phyloP scores from a whole-genome alignment of 345 rosid species.

The Anacardium occidentale region DNA sequence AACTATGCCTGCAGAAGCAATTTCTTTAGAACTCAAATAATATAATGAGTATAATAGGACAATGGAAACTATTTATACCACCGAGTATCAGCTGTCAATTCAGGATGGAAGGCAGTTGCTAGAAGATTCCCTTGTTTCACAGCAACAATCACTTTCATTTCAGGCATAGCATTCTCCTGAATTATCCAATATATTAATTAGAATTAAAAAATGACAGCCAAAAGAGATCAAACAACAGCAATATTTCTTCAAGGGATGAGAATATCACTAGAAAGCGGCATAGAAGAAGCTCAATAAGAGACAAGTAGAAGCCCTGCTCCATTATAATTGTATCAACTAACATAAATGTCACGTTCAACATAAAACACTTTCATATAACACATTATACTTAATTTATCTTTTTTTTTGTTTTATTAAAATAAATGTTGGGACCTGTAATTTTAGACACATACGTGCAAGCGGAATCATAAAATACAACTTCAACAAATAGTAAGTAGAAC shows the following conservation, averaged over 20 bases:
- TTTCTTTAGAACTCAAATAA: slow-evolving; percentile 3
- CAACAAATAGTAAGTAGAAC: not conserved
- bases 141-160: slow-evolving; percentile 77
- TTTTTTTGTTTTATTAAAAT: not conserved
- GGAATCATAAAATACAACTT: not conserved
- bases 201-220: not conserved
- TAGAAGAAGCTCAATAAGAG: not conserved
- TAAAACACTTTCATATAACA: not conserved
- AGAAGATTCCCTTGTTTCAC: slow-evolving; percentile 79
- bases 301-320: not conserved
- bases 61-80: slow-evolving; percentile 46
- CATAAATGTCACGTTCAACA: not conserved
- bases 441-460: not conserved
- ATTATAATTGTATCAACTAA: not conserved
- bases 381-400: not conserved
- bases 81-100: slow-evolving; percentile 86
- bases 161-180: slow-evolving; percentile 67
- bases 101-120: slow-evolving; percentile 95
- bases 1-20: slow-evolving; percentile 69
- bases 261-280: not conserved
- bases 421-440: not conserved
- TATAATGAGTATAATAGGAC: slow-evolving; percentile 6
- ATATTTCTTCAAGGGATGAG: not conserved
- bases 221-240: slow-evolving; percentile 8
- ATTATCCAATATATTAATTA: slow-evolving; percentile 8